Evolutionary conservation across 768 basidiomycete species (phyloP), one percentile per base, ranked within the genome.

Genomic region (Kwoniella mangroviensis): DNA sequence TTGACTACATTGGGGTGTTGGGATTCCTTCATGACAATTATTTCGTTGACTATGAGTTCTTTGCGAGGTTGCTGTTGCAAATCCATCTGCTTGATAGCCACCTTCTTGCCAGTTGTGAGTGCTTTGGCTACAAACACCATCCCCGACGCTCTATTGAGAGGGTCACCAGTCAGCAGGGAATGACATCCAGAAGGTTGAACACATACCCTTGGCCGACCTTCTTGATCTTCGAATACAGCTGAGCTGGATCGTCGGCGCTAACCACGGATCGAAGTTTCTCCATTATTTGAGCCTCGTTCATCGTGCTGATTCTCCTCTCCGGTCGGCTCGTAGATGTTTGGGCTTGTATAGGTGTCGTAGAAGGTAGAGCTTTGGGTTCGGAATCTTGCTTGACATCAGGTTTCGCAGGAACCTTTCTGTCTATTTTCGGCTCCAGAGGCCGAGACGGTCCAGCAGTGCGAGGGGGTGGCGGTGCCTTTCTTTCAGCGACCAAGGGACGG

Each of bases 51-150:
- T 80, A 98, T 96, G 62, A 97, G 87, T 85, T 99, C 96, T 84
- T 98, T 99, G 70, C 96, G 87, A 21, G 95, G 96, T 79, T 96
- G 94, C 80, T 93, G 92, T 22, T 92, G 88, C 51, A 97, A 86
- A 84, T 98, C 94, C 94, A 97, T 97, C 86, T 97, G 94, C 85
- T 98, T 98, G 86, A 98, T 96, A 2, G 94, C 94, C 12, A 97
- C 92, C 83, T 94, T 95, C 84, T 89, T 90, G 62, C 91, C 90
- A 3, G 88, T 92, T 5, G 89, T 85, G 24, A 93, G 86, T 7
- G 90, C 91, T 86, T 97, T 98, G 11, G 97, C 96, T 24, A 98
- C 95, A 80, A 95, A 99, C 13, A 99, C 96, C 80, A 96, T 93
- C 17, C 97, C 96, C 19, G 95, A 98, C 3, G 96, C 96, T 76